Percentiles rank a stretch among this genome's conserved stretches.
phyloP scores from a whole-genome alignment of 2,329 filamentous ascomycete species.

The Thielaviopsis euricoi region DNA sequence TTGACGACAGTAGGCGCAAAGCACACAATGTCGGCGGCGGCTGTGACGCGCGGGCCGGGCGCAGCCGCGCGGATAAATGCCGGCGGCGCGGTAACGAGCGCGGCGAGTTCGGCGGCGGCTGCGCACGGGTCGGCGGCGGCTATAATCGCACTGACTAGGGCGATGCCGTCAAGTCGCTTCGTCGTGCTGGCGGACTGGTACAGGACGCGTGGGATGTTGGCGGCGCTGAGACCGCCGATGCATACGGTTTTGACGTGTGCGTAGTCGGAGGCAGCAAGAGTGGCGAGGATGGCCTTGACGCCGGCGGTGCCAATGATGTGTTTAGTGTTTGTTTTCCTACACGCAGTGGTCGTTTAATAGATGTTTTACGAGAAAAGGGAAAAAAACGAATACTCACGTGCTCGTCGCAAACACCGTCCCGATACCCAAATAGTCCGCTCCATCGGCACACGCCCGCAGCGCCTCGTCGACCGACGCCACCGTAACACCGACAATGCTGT shows the following conservation, averaged over 20 bases:
- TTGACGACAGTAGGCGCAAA: slow-evolving; percentile 31
- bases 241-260: slow-evolving; percentile 49
- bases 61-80: slow-evolving; percentile 15
- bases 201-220: slow-evolving; percentile 58
- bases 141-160: slow-evolving; percentile 80
- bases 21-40: slow-evolving; percentile 11
- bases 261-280: slow-evolving; percentile 34
- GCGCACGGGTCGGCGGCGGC: slow-evolving; percentile 49
- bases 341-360: slow-evolving; percentile 7
- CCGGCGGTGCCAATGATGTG: slow-evolving; percentile 43
- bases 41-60: background rate
- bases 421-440: slow-evolving; percentile 83
- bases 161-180: slow-evolving; percentile 62
- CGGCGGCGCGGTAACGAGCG: slow-evolving; percentile 30
- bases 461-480: slow-evolving; percentile 64
- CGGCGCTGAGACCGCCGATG: slow-evolving; percentile 74
- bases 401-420: slow-evolving; percentile 77
- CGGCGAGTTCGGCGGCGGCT: slow-evolving; percentile 41
- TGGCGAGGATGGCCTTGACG: slow-evolving; percentile 35
- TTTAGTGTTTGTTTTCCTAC: slow-evolving; percentile 73
- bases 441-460: slow-evolving; percentile 48
- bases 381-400: too few species aligned
- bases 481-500: slow-evolving; percentile 77
- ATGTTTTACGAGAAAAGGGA: too few species aligned
- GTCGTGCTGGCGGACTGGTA: slow-evolving; percentile 42